A percentile compares a stretch with the other conserved stretches of the same genome.
phyloP scores from a whole-genome alignment of 1,284 basidiomycete genomes.

The Sutorius eximius region DNA sequence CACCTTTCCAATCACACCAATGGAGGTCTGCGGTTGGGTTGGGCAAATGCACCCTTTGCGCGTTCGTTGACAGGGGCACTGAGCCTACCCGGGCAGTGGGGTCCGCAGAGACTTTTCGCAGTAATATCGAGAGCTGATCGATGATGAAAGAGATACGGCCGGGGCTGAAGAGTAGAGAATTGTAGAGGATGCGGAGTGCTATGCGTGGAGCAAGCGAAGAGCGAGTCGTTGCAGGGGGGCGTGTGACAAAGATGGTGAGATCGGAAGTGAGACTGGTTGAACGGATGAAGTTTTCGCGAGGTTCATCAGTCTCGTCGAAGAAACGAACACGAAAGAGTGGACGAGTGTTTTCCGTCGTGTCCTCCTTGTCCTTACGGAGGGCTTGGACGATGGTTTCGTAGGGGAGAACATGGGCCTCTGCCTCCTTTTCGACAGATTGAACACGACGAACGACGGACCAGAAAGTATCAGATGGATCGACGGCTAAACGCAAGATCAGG shows the following conservation, averaged over 20 bases:
- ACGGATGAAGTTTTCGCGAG: conserved; percentile 73
- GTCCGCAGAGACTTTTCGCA: conserved; percentile 71
- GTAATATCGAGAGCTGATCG: conserved; percentile 82
- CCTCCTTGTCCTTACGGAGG: conserved; percentile 67
- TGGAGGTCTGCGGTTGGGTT: conserved; percentile 88
- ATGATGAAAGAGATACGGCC: conserved; percentile 77
- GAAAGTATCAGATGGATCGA: conserved; percentile 89
- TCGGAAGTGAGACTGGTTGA: conserved; percentile 87
- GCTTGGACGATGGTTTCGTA: conserved; percentile 80
- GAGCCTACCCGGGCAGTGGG: conserved; percentile 69
- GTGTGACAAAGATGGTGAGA: conserved; percentile 80
- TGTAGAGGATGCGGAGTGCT: conserved; percentile 87
- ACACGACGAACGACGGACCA: conserved; percentile 89
- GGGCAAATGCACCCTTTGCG: conserved; percentile 75
- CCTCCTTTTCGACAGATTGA: conserved; percentile 84
- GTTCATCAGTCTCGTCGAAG: conserved; percentile 87
- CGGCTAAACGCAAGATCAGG: conserved; percentile 80
- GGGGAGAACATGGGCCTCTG: conserved; percentile 80
- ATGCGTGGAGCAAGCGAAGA: conserved; percentile 77
- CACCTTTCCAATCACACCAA: conserved; percentile 97
- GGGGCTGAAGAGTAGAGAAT: conserved; percentile 90
- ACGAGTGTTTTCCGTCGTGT: conserved; percentile 49
- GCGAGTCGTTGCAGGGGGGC: conserved; percentile 66
- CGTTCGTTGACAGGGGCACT: conserved; percentile 76
- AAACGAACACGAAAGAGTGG: conserved; percentile 94